Percentiles rank a stretch among this genome's conserved stretches.
Evolutionary conservation across 2,329 filamentous ascomycete species (phyloP).

Genomic region (Penicillium sp.): DNA sequence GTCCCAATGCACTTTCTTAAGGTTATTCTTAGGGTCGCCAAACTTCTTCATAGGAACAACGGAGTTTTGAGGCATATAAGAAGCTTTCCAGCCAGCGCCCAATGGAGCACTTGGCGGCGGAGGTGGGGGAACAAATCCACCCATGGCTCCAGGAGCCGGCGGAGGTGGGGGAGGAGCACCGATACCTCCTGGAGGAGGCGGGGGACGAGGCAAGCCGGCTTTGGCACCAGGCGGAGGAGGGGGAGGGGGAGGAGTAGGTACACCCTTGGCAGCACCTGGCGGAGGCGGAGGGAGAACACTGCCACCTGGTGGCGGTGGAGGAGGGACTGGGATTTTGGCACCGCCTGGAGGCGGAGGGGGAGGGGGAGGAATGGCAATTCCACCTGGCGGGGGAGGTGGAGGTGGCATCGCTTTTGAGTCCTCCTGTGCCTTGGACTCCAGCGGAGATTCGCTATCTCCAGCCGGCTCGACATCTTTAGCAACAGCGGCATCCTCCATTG

Average conservation of each 20-base stretch:
- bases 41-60: constrained; percentile 79
- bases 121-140: constrained; percentile 57
- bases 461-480: constrained; percentile 40
- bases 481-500: constrained; percentile 70
- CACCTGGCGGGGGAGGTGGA: constrained; percentile 8
- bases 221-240: constrained; percentile 49
- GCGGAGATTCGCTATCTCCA: constrained; percentile 7
- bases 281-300: constrained; percentile 45
- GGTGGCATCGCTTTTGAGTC: constrained; percentile 19
- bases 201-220: constrained; percentile 45
- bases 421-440: constrained; percentile 16
- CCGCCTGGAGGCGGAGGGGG: constrained; percentile 18
- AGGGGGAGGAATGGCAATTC: neutral
- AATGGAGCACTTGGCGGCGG: constrained; percentile 68
- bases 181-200: constrained; percentile 45
- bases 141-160: constrained; percentile 47
- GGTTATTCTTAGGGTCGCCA: constrained; percentile 62
- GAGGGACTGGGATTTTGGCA: constrained; percentile 37
- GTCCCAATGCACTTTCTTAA: constrained; percentile 99
- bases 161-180: constrained; percentile 44
- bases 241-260: constrained; percentile 46
- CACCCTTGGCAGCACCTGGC: constrained; percentile 50
- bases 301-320: constrained; percentile 50
- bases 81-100: constrained; percentile 61
- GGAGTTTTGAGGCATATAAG: constrained; percentile 71